phyloP scores from a whole-genome alignment of 352 stramenopile species.

The Phytophthora boehmeriae region DNA sequence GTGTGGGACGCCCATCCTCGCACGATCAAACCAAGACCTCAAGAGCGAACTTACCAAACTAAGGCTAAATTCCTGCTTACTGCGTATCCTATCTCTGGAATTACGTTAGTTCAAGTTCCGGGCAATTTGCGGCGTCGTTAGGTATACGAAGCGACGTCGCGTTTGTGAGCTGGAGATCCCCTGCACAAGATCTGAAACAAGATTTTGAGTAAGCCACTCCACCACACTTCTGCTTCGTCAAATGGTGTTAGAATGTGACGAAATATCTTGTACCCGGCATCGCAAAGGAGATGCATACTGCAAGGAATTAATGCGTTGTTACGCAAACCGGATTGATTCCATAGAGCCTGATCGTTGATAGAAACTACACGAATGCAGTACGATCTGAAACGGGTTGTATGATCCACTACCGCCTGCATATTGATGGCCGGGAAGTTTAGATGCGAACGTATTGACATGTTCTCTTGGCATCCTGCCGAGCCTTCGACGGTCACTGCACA shows the following conservation, averaged over 20 bases:
- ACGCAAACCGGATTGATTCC: slow-evolving; percentile 9
- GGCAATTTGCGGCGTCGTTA: no score
- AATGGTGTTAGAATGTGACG: slow-evolving; percentile 7
- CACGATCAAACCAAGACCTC: no score
- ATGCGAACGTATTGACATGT: slow-evolving; percentile 9
- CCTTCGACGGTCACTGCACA: slow-evolving; percentile 6
- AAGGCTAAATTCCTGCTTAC: no score
- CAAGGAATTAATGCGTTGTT: slow-evolving; percentile 4
- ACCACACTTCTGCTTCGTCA: slow-evolving; percentile 9
- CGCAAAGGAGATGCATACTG: slow-evolving; percentile 7
- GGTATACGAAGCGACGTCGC: no score
- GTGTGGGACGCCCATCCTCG: no score
- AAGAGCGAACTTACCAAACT: no score
- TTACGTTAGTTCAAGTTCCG: no score
- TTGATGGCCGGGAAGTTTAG: neutral
- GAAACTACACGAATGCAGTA: slow-evolving; percentile 12
- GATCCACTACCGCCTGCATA: neutral
- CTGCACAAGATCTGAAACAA: no score
- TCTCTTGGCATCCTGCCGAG: neutral
- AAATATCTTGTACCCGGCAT: slow-evolving; percentile 15
- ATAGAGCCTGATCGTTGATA: slow-evolving; percentile 13
- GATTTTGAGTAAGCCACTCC: no score
- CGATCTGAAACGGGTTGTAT: neutral
- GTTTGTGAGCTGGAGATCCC: no score
- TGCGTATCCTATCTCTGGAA: no score